Conservation (phyloP, 2,329 filamentous ascomycete genomes). For the Fusarium foetens region DNA sequence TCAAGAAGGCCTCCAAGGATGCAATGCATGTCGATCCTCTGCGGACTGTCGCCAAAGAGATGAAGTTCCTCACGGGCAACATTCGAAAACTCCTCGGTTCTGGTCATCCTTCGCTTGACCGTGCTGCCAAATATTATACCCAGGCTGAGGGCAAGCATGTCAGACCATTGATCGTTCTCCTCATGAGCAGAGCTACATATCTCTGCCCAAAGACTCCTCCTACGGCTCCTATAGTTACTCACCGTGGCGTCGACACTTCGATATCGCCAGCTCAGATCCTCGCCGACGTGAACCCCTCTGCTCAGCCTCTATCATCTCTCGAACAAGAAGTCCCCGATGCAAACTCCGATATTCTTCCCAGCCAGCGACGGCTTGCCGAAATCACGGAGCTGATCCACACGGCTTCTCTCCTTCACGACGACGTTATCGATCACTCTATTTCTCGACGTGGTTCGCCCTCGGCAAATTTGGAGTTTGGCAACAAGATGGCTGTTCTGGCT, state of each 20-base stretch:
- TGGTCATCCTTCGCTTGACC: constrained; percentile 92
- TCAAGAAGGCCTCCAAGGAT: constrained; percentile 69
- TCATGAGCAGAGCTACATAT: constrained; percentile 96
- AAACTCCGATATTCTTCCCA: constrained; percentile 82
- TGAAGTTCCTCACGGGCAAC: constrained; percentile 95
- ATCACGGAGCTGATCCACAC: constrained; percentile 99
- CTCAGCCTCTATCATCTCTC: constrained; percentile 55
- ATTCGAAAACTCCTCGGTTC: constrained; percentile 93
- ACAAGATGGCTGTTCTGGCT: constrained; percentile 98
- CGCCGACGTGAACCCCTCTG: constrained; percentile 81
- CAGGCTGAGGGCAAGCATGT: constrained; percentile 97
- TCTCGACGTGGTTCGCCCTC: constrained; percentile 85
- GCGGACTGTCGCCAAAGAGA: constrained; percentile 91
- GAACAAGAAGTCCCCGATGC: constrained; percentile 51
- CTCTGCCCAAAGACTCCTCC: constrained; percentile 70
- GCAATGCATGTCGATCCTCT: constrained; percentile 86
- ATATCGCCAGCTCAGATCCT: constrained; percentile 70
- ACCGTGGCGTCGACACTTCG: constrained; percentile 61
- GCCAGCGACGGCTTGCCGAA: constrained; percentile 90
- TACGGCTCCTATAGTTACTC: constrained; percentile 53
- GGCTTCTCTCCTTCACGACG: constrained; percentile 94
- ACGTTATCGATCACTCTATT: constrained; percentile 94
- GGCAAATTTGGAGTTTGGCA: constrained; percentile 94
- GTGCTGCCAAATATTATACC: constrained; percentile 97
- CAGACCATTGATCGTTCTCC: constrained; percentile 89